Evolutionary conservation across 2,329 filamentous ascomycete genomes (phyloP).

Genomic region (Fusarium sp.): DNA sequence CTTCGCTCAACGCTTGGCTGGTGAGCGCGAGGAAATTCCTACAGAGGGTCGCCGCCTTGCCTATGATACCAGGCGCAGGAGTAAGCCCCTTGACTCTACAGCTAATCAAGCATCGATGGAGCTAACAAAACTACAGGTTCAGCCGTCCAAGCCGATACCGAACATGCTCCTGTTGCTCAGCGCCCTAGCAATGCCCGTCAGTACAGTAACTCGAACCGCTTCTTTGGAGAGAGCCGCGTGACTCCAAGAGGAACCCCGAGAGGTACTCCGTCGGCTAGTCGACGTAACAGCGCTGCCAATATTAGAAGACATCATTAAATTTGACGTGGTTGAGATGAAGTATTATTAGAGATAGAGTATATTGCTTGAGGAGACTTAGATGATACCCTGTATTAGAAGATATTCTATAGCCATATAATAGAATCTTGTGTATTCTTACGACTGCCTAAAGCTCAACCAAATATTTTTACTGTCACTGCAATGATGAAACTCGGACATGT

Average conservation of each 20-base stretch:
- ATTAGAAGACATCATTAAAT: slow-evolving; percentile 4
- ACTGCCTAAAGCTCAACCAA: too few relatives aligned
- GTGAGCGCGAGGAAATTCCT: slow-evolving; percentile 49
- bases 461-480: too few relatives aligned
- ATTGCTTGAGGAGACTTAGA: too few relatives aligned
- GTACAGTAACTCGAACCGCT: slow-evolving; percentile 55
- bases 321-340: too few relatives aligned
- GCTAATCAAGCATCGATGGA: background rate
- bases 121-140: slow-evolving; percentile 42
- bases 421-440: too few relatives aligned
- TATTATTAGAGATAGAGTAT: background rate
- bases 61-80: slow-evolving; percentile 41
- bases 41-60: slow-evolving; percentile 47
- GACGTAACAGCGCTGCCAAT: slow-evolving; percentile 28
- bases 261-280: slow-evolving; percentile 53
- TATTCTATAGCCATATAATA: too few relatives aligned
- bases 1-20: slow-evolving; percentile 72
- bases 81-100: slow-evolving; percentile 36
- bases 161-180: slow-evolving; percentile 25
- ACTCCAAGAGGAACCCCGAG: slow-evolving; percentile 53
- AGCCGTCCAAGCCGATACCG: slow-evolving; percentile 12
- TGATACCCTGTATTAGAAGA: too few relatives aligned
- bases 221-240: slow-evolving; percentile 56
- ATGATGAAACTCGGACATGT: too few relatives aligned
- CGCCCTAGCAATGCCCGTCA: slow-evolving; percentile 42